Conservation (phyloP, 1,139 yeast genomes). For the Lodderomyces jiufengensis region DNA sequence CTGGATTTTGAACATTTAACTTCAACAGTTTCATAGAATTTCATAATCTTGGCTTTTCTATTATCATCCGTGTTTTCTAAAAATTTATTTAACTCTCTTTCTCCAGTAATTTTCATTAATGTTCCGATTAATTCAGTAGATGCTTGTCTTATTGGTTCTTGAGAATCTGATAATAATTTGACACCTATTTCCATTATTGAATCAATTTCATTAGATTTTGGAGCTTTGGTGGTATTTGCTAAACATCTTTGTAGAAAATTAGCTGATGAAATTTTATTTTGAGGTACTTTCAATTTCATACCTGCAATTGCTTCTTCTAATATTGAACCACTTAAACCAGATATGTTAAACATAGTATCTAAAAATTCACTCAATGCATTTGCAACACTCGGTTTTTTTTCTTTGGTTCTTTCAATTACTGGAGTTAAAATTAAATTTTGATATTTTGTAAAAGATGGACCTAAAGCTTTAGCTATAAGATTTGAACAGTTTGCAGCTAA, state of each 20-base stretch:
- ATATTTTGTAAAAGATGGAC: constrained; percentile 51
- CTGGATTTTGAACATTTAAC: constrained; percentile 38
- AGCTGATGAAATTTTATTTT: constrained; percentile 67
- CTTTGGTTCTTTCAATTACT: constrained; percentile 79
- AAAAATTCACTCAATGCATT: constrained; percentile 66
- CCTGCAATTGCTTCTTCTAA: constrained; percentile 58
- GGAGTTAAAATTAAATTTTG: constrained; percentile 54
- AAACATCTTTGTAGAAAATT: constrained; percentile 66
- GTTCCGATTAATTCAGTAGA: constrained; percentile 81
- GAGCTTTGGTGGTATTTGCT: constrained; percentile 45
- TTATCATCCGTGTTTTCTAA: constrained; percentile 74
- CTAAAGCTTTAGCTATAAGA: constrained; percentile 64
- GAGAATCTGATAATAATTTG: constrained; percentile 73
- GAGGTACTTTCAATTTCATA: constrained; percentile 80
- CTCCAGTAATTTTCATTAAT: constrained; percentile 78
- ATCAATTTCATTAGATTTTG: constrained; percentile 53
- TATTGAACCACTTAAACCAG: constrained; percentile 51
- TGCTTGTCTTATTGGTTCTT: constrained; percentile 78
- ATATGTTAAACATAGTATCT: constrained; percentile 54
- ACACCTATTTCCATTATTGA: constrained; percentile 51
- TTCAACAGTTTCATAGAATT: constrained; percentile 52
- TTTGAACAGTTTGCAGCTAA: constrained; percentile 71
- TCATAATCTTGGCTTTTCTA: constrained; percentile 63
- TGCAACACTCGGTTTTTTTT: constrained; percentile 73
- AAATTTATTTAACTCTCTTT: constrained; percentile 56